phyloP scores from a whole-genome alignment of 202 grass and related monocot species.

The Panicum virgatum region DNA sequence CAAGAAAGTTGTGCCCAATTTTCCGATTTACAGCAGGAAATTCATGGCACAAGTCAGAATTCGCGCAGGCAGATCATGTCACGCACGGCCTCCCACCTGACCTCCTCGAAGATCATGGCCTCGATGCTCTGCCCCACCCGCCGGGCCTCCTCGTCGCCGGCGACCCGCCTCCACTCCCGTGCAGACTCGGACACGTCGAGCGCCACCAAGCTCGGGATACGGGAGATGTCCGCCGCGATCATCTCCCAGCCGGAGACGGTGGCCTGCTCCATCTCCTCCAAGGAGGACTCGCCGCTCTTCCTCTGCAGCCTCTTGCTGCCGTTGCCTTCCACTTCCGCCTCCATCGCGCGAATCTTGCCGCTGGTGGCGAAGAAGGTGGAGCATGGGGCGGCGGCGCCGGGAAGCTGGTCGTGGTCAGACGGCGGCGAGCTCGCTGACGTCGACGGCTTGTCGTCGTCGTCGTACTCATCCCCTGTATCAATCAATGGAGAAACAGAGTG shows the following conservation, averaged over 20 bases:
- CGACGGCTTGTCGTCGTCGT: constrained; percentile 43
- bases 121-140: constrained; percentile 58
- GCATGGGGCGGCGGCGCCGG: neutral
- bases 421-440: constrained; percentile 34
- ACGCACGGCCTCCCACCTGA: constrained; percentile 61
- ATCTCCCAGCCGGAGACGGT: constrained; percentile 41
- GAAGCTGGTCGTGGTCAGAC: neutral
- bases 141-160: constrained; percentile 19
- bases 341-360: neutral
- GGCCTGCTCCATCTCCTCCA: constrained; percentile 6
- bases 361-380: neutral
- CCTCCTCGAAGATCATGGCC: constrained; percentile 81
- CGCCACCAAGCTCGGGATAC: constrained; percentile 50
- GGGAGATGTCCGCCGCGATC: constrained; percentile 38
- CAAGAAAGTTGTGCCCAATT: neutral
- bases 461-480: constrained; percentile 43
- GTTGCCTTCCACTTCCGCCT: neutral
- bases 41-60: neutral
- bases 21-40: constrained; percentile 20
- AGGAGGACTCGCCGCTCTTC: neutral
- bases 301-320: constrained; percentile 6
- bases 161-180: constrained; percentile 43
- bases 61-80: constrained; percentile 44
- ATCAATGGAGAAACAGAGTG: constrained; percentile 1
- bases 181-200: constrained; percentile 43